A percentile compares a stretch with the other conserved stretches of the same genome.
Evolutionary conservation across 495 filamentous ascomycete species (phyloP).

Genomic region (Daldinia decipiens): DNA sequence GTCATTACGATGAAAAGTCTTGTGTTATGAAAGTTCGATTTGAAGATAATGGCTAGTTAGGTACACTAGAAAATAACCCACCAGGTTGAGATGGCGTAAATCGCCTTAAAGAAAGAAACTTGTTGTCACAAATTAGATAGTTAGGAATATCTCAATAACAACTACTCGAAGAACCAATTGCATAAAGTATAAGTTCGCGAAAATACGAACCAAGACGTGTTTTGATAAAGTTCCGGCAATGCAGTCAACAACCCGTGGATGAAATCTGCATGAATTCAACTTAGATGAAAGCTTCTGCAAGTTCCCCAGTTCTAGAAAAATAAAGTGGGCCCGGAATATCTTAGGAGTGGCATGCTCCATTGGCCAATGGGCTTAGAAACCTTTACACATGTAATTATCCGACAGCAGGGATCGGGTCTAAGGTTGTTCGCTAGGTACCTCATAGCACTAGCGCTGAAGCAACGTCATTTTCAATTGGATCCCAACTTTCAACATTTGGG

Average conservation of each 20-base stretch:
- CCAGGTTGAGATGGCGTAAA: background rate
- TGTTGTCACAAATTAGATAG: background rate
- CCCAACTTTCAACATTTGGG: slow-evolving; percentile 37
- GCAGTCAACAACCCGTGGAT: background rate
- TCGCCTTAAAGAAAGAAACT: background rate
- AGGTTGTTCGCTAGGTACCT: too few relatives aligned
- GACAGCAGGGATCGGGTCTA: slow-evolving; percentile 6
- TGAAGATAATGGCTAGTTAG: background rate
- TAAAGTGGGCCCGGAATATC: slow-evolving; percentile 50
- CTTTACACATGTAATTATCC: slow-evolving; percentile 2
- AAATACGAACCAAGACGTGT: background rate
- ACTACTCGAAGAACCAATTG: background rate
- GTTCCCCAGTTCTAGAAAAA: slow-evolving; percentile 42
- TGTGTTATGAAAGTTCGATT: slow-evolving; percentile 1
- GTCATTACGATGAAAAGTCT: background rate
- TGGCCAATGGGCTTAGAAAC: slow-evolving; percentile 7
- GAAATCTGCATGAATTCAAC: slow-evolving; percentile 15
- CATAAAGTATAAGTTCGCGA: background rate
- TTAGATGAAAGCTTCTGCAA: slow-evolving; percentile 26
- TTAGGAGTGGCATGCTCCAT: slow-evolving; percentile 2
- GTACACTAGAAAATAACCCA: background rate
- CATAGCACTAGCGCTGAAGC: background rate
- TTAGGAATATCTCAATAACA: background rate
- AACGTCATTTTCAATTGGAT: slow-evolving; percentile 42
- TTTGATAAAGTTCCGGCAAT: background rate